Evolutionary conservation across 1,139 yeast genomes (phyloP).

Genomic region (Arxiozyma telluris): DNA sequence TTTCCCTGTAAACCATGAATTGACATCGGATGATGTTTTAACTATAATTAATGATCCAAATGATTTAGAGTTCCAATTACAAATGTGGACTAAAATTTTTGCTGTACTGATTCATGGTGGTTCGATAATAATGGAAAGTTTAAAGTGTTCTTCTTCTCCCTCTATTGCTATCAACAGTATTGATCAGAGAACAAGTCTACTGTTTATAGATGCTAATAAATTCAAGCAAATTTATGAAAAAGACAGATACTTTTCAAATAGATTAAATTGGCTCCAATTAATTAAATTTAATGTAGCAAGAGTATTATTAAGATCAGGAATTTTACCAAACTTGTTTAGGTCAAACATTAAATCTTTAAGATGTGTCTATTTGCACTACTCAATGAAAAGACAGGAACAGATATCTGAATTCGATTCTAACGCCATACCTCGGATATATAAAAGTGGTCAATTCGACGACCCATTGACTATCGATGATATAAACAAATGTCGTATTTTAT

Average conservation of each 20-base stretch:
- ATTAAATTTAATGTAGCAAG: constrained; percentile 28
- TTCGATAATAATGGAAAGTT: constrained; percentile 20
- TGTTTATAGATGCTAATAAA: constrained; percentile 12
- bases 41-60: constrained; percentile 32
- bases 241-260: background rate
- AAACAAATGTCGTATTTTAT: constrained; percentile 39
- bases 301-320: constrained; percentile 35
- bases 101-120: constrained; percentile 33
- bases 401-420: constrained; percentile 13
- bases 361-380: constrained; percentile 35
- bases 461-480: constrained; percentile 30
- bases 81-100: constrained; percentile 30
- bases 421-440: constrained; percentile 12
- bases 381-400: constrained; percentile 10
- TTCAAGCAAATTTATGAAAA: constrained; percentile 3
- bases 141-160: background rate
- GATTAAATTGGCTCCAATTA: constrained; percentile 4
- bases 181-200: constrained; percentile 15
- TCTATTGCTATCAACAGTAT: background rate
- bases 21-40: constrained; percentile 37
- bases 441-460: constrained; percentile 7
- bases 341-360: constrained; percentile 27
- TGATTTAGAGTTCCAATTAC: constrained; percentile 14
- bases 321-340: constrained; percentile 31
- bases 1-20: constrained; percentile 41